Percentiles rank a stretch among this genome's conserved stretches.
These are phyloP conservation scores for Corchorus capsularis DNA, from an alignment of 345 rosid species.

Conservation along the genomic window DNA sequence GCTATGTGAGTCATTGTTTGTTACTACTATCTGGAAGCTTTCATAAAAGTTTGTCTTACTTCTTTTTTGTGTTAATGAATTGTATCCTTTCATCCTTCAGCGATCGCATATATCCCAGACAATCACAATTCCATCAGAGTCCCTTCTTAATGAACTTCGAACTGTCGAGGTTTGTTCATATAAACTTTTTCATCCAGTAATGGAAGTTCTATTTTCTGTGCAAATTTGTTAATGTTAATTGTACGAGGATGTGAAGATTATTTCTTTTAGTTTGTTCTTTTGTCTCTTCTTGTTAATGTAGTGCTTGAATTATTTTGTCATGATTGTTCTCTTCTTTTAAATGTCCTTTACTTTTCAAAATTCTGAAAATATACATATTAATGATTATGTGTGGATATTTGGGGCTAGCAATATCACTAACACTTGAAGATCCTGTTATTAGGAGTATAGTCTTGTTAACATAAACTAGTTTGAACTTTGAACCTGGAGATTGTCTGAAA, in stretches of 20 bases:
- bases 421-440: background rate
- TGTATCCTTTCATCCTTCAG: conserved; percentile 45
- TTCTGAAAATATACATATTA: conserved; percentile 6
- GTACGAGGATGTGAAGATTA: background rate
- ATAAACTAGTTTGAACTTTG: background rate
- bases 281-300: background rate
- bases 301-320: background rate
- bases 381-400: background rate
- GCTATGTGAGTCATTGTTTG: conserved; percentile 65
- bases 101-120: conserved; percentile 82
- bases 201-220: conserved; percentile 9
- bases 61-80: conserved; percentile 19
- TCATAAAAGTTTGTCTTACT: conserved; percentile 12
- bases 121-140: conserved; percentile 87
- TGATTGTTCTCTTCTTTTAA: background rate
- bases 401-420: background rate
- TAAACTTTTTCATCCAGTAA: conserved; percentile 11
- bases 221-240: background rate
- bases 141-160: conserved; percentile 94
- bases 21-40: conserved; percentile 10
- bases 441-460: background rate
- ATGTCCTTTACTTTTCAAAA: background rate
- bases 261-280: background rate
- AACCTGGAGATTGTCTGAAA: background rate
- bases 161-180: conserved; percentile 84